Evolutionary conservation across 768 basidiomycete species (phyloP).

Genomic region (Tylopilus subfusipes): DNA sequence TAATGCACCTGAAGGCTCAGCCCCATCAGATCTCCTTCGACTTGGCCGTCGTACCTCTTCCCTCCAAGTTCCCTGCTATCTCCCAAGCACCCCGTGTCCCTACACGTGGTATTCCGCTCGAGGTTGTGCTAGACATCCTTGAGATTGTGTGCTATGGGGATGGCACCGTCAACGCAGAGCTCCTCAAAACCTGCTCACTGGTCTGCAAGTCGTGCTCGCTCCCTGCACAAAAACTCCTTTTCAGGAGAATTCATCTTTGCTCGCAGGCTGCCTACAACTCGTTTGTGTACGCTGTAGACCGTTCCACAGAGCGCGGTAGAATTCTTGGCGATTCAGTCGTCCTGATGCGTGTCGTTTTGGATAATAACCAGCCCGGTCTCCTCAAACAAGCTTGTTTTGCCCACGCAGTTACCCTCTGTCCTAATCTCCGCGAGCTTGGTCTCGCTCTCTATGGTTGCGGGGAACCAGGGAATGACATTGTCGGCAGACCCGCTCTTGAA

Average conservation of each 20-base stretch:
- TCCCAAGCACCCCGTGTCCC: conserved; percentile 22
- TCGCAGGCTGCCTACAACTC: conserved; percentile 51
- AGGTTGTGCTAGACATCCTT: conserved; percentile 60
- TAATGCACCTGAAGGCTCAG: conserved; percentile 25
- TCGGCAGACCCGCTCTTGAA: conserved; percentile 44
- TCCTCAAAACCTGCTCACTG: conserved; percentile 54
- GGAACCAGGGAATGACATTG: conserved; percentile 47
- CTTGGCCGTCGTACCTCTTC: conserved; percentile 31
- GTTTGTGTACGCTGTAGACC: conserved; percentile 51
- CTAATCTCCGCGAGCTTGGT: conserved; percentile 52
- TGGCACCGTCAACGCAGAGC: conserved; percentile 33
- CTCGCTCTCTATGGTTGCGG: conserved; percentile 59
- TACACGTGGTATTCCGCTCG: conserved; percentile 49
- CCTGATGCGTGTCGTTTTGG: conserved; percentile 54
- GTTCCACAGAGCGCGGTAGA: conserved; percentile 44
- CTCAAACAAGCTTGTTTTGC: conserved; percentile 58
- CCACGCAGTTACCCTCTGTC: conserved; percentile 53
- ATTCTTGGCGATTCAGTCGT: conserved; percentile 52
- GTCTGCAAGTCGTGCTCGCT: conserved; percentile 66
- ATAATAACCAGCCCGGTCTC: conserved; percentile 62
- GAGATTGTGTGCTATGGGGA: conserved; percentile 49
- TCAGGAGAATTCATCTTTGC: conserved; percentile 51
- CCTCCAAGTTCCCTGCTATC: conserved; percentile 15
- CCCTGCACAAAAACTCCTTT: conserved; percentile 63
- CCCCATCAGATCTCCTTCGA: conserved; percentile 40